Base-by-base conservation (phyloP, 163 green algal species). In the Trebouxia gelatinosa region DNA sequence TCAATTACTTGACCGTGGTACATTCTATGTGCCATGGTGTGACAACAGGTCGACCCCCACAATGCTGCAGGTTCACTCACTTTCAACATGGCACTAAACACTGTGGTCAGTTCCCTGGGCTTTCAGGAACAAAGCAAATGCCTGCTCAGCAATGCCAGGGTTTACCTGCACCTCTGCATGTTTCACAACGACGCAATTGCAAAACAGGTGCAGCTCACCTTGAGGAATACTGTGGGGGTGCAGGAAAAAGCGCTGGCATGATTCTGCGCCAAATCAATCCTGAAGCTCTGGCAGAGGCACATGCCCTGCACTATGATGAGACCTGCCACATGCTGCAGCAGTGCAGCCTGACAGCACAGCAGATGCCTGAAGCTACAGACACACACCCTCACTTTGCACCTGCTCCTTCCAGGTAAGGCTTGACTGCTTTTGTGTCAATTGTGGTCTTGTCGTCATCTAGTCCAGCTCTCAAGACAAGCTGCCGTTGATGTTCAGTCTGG, bases 221-320 rank as follows among this genome's bases (percentile, higher is more conserved):
- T n/a, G n/a, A n/a, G 5, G 29, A 28, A 34, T 62, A 26, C 7
- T 29, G 61, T 74, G 37, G 57, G 34, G 35, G 5, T 54, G 74
- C 85, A 83, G 88, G 87, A 40, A 91, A 90, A 74, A 90, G 82
- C 77, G 90, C 89, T 9, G 86, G 78, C 16, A 75, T 94, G 57
- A 89, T 94, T 35, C 78, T 94, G 74, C 50, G 90, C 23, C 80
- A 80, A 48, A 92, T 93, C 74, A 79, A 89, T 32, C 39, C 83
- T 9, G 1, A 28, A 0, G 82, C 84, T 6, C 61, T 85, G 66
- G 72, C 65, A 50, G 59, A 81, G 26, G 86, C 87, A 6, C 46
- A 83, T 67, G 67, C 78, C 46, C 81, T 89, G 2, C 68, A 85
- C 28, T 7, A 90, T 58, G 78, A 89, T 35, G 83, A 93, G 75